Percentiles rank a stretch among this genome's conserved stretches.
Conservation (phyloP, 345 rosid genomes). For the Psidium friedrichsthalianum region DNA sequence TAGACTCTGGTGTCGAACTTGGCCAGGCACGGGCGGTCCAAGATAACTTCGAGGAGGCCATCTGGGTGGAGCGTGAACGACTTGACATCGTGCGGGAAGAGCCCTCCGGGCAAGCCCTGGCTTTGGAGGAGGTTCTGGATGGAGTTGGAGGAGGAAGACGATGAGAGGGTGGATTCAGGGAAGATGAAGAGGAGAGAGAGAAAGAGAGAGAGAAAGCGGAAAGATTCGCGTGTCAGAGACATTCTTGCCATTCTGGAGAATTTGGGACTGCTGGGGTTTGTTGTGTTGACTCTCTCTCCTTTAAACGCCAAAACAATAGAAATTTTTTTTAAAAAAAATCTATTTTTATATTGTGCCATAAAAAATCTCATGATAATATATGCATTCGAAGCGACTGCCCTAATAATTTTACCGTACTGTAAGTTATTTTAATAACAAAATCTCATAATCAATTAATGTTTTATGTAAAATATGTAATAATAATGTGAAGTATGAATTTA, state of each 20-base stretch:
- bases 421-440: too few species aligned
- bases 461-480: too few species aligned
- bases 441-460: too few species aligned
- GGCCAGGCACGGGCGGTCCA: slow-evolving; percentile 65
- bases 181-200: slow-evolving; percentile 8
- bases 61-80: slow-evolving; percentile 35
- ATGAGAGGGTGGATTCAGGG: background rate
- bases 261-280: background rate
- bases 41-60: slow-evolving; percentile 52
- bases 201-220: slow-evolving; percentile 1
- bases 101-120: slow-evolving; percentile 77
- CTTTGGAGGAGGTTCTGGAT: slow-evolving; percentile 49
- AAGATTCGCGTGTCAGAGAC: slow-evolving; percentile 11
- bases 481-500: too few species aligned
- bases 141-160: slow-evolving; percentile 19
- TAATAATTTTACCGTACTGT: too few species aligned
- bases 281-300: background rate
- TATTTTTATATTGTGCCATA: too few species aligned
- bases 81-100: slow-evolving; percentile 60
- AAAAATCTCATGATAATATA: background rate
- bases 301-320: too few species aligned
- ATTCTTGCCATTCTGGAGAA: slow-evolving; percentile 6
- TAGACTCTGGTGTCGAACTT: slow-evolving; percentile 59
- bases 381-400: accelerated
- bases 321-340: too few species aligned